phyloP scores from a whole-genome alignment of 1,139 yeast species.

The Oligophagozyma castellii region DNA sequence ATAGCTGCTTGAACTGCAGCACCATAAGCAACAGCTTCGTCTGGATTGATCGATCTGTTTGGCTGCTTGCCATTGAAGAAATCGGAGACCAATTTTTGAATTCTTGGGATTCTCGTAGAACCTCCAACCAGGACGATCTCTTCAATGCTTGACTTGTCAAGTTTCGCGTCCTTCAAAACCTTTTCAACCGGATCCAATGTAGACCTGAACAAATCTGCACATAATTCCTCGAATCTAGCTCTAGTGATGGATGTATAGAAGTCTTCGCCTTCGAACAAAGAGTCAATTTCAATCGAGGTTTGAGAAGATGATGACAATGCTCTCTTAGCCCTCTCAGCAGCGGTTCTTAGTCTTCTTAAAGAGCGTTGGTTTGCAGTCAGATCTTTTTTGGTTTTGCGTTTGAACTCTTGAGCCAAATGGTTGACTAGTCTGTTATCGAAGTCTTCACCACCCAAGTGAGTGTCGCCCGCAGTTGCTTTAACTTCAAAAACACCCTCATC shows the following conservation, averaged over 20 bases:
- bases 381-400: conserved; percentile 67
- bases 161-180: conserved; percentile 65
- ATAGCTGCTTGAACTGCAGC: conserved; percentile 80
- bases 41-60: conserved; percentile 69
- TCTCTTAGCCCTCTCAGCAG: conserved; percentile 83
- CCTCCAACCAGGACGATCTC: conserved; percentile 84
- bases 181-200: conserved; percentile 72
- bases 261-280: conserved; percentile 65
- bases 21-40: conserved; percentile 61
- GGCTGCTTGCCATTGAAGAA: conserved; percentile 79
- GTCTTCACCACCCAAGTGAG: conserved; percentile 95
- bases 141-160: conserved; percentile 61
- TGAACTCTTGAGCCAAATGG: conserved; percentile 63
- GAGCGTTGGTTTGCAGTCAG: conserved; percentile 62
- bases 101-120: conserved; percentile 83
- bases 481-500: conserved; percentile 95
- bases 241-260: conserved; percentile 68
- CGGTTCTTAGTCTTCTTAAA: conserved; percentile 71
- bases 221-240: conserved; percentile 78
- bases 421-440: conserved; percentile 65
- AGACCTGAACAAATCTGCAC: conserved; percentile 67
- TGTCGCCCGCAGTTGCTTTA: conserved; percentile 96
- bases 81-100: conserved; percentile 71
- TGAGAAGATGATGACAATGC: conserved; percentile 70
- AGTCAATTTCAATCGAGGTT: conserved; percentile 72